A percentile compares a stretch with the other conserved stretches of the same genome.
Evolutionary conservation across 2,329 filamentous ascomycete genomes (phyloP).

Genomic region (Magnaporthiopsis rhizophila): DNA sequence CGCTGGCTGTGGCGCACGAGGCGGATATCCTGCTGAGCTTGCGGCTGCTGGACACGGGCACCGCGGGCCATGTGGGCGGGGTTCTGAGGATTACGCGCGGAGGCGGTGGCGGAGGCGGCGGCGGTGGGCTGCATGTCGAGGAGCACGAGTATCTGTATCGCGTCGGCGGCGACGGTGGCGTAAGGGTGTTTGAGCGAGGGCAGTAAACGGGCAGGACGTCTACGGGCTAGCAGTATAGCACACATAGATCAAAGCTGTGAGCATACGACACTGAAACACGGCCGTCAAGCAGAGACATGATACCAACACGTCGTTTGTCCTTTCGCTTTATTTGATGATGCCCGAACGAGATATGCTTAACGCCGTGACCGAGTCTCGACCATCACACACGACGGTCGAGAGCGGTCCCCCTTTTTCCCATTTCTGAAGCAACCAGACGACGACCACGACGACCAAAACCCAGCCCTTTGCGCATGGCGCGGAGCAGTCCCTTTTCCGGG

Average conservation of each 20-base stretch:
- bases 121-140: constrained; percentile 23
- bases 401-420: background rate
- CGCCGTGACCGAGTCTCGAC: constrained; percentile 7
- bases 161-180: constrained; percentile 68
- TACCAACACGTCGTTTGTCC: background rate
- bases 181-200: constrained; percentile 79
- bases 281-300: background rate
- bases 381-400: constrained; percentile 4
- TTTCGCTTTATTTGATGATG: constrained; percentile 6
- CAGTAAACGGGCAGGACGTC: constrained; percentile 28
- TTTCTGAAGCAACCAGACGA: constrained; percentile 3
- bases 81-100: constrained; percentile 69
- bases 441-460: background rate
- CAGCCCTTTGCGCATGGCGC: constrained; percentile 1
- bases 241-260: too few species aligned
- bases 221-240: too few species aligned
- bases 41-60: constrained; percentile 73
- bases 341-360: constrained; percentile 6
- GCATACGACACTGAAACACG: background rate
- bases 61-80: constrained; percentile 85
- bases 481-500: background rate
- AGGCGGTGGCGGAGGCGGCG: constrained; percentile 17
- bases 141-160: constrained; percentile 75
- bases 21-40: constrained; percentile 65
- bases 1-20: constrained; percentile 65